phyloP scores from a whole-genome alignment of 129 eudicot species.

The Chrysanthemum lavandulifolium region DNA sequence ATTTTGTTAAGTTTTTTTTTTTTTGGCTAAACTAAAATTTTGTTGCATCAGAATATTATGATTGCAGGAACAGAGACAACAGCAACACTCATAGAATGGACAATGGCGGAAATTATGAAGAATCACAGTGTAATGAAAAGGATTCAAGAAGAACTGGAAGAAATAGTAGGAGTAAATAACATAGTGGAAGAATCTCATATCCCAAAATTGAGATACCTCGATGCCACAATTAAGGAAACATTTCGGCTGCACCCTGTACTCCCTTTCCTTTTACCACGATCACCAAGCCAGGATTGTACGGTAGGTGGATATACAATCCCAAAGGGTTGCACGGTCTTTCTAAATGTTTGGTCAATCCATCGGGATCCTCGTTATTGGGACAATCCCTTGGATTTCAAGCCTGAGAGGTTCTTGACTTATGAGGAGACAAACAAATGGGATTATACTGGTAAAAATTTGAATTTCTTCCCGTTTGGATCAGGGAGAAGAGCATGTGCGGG shows the following conservation, averaged over 20 bases:
- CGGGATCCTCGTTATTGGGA: slow-evolving; percentile 23
- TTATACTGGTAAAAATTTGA: slow-evolving; percentile 18
- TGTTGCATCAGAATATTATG: slow-evolving; percentile 9
- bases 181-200: slow-evolving; percentile 21
- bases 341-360: slow-evolving; percentile 10
- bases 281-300: too few relatives aligned
- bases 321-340: too few relatives aligned
- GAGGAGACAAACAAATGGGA: not conserved
- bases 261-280: too few relatives aligned
- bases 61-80: slow-evolving; percentile 26
- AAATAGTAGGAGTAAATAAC: slow-evolving; percentile 10
- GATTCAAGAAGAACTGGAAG: slow-evolving; percentile 19
- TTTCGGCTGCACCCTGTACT: too few relatives aligned
- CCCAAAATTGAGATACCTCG: not conserved
- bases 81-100: slow-evolving; percentile 5
- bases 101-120: not conserved
- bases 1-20: not conserved
- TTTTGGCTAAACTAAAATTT: not conserved
- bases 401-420: slow-evolving; percentile 18
- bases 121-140: slow-evolving; percentile 17
- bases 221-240: too few relatives aligned
- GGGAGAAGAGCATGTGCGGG: slow-evolving; percentile 21
- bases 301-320: too few relatives aligned
- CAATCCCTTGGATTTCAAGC: slow-evolving; percentile 15
- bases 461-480: slow-evolving; percentile 20